phyloP scores from a whole-genome alignment of 208 protist genomes.

The Leishmania martiniquensis region DNA sequence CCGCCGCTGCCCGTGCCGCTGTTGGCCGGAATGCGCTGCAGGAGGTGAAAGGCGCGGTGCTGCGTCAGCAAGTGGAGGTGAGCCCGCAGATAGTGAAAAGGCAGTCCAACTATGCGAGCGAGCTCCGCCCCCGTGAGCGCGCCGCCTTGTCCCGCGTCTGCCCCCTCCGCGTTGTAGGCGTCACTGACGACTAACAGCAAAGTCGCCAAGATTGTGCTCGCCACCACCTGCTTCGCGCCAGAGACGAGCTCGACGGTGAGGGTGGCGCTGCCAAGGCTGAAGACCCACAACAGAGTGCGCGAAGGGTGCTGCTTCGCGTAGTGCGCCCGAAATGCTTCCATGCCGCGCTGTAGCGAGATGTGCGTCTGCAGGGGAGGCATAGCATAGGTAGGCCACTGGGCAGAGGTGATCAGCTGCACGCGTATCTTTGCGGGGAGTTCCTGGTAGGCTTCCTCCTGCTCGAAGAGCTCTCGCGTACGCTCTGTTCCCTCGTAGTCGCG shows the following conservation, averaged over 20 bases:
- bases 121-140: conserved; percentile 30
- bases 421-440: conserved; percentile 31
- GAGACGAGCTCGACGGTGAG: conserved; percentile 55
- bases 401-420: conserved; percentile 51
- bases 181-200: conserved; percentile 74
- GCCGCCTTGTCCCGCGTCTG: neutral
- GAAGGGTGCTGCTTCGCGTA: conserved; percentile 61
- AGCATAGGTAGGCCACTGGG: conserved; percentile 45
- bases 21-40: conserved; percentile 10
- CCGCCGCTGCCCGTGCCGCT: neutral
- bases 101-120: conserved; percentile 20
- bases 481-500: conserved; percentile 52
- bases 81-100: conserved; percentile 27
- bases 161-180: conserved; percentile 16
- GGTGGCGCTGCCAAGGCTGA: conserved; percentile 56
- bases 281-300: conserved; percentile 67
- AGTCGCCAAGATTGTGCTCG: conserved; percentile 55
- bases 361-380: conserved; percentile 53
- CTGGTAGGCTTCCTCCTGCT: conserved; percentile 22
- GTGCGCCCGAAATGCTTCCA: conserved; percentile 52
- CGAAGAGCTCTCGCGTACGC: conserved; percentile 33
- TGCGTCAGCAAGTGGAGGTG: conserved; percentile 35
- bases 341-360: conserved; percentile 37
- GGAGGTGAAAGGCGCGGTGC: conserved; percentile 30
- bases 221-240: conserved; percentile 59